These are phyloP conservation scores for Limonomyces culmigenus DNA, from an alignment of 1,284 basidiomycete species.

Conservation along the genomic window DNA sequence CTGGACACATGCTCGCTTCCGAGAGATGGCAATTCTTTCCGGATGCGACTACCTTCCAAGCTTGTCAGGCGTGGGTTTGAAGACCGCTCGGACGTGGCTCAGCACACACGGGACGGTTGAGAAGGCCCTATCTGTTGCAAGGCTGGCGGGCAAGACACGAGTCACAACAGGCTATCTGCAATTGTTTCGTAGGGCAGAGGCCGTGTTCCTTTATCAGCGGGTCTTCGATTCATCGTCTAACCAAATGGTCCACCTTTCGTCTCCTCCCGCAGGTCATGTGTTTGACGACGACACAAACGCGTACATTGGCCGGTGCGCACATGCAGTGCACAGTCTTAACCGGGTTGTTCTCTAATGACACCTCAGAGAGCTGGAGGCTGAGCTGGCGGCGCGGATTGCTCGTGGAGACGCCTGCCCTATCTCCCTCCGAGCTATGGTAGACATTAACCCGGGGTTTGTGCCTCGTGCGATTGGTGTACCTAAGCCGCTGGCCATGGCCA, in stretches of 20 bases:
- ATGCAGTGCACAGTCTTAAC: not conserved
- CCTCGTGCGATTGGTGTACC: conserved; percentile 24
- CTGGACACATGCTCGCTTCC: conserved; percentile 84
- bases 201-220: conserved; percentile 87
- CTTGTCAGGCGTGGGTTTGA: conserved; percentile 85
- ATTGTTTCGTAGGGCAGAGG: conserved; percentile 69
- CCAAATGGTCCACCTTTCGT: conserved; percentile 53
- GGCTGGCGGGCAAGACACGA: conserved; percentile 71
- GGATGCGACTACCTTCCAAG: conserved; percentile 97
- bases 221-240: conserved; percentile 70
- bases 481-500: conserved; percentile 13
- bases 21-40: conserved; percentile 91
- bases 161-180: conserved; percentile 68
- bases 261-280: conserved; percentile 29
- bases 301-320: conserved; percentile 63
- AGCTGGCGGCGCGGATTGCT: conserved; percentile 51
- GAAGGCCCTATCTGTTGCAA: conserved; percentile 67
- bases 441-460: conserved; percentile 59
- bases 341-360: conserved; percentile 2
- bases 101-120: conserved; percentile 78
- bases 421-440: conserved; percentile 52
- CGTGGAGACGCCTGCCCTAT: conserved; percentile 68
- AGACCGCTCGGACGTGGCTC: conserved; percentile 81
- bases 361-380: conserved; percentile 38
- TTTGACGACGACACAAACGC: conserved; percentile 48